Base-by-base conservation (phyloP, 2,329 filamentous ascomycete genomes). In the Pseudogymnoascus sp. region DNA sequence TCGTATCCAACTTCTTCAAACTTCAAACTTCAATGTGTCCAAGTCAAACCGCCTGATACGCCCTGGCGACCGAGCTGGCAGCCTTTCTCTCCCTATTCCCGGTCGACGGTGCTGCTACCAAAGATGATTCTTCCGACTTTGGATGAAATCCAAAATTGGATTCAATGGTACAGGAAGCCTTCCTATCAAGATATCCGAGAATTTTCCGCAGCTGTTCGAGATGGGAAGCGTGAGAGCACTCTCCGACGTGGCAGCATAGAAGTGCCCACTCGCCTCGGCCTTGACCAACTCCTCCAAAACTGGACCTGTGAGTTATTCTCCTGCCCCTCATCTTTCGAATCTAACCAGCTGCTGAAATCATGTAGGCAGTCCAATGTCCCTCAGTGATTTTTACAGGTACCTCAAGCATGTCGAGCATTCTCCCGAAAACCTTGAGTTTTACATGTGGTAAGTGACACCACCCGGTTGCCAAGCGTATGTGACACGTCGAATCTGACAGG, bases 321-420 rank as follows among this genome's bases (percentile, higher is more conserved):
- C 28, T n/a, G 16, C 2, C 3, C 18, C 11, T 5, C 16, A 35
- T 14, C n/a, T 21, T 55, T 16, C 23, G 7, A 49, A 23, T 61
- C n/a, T 4, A 7, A 14, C 8, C 14, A 25, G 9, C 11, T 21
- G 14, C 21, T 63, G 62, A 38, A 37, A 9, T 4, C 37, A 33
- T 21, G 4, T 58, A 79, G 76, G 77, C 65, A 79, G 76, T 60
- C 79, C 79, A 3, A 79, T 80, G 78, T 79, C 77, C 0, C 68
- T 80, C 8, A 79, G 80, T 63, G 79, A 81, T 69, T 81, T 81
- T 60, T 80, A 79, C 69, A 79, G 80, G 77, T 81, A 80, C 63
- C 71, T 81, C 59, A 80, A 79, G 69, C 75, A 80, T 66, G 79
- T 81, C 58, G 79, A 81, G 68, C 77, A 74, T 69, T 80, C 78